Evolutionary conservation across 2,329 filamentous ascomycete species (phyloP), one percentile per base, ranked within the genome.

Genomic region (Fusarium coffeatum): DNA sequence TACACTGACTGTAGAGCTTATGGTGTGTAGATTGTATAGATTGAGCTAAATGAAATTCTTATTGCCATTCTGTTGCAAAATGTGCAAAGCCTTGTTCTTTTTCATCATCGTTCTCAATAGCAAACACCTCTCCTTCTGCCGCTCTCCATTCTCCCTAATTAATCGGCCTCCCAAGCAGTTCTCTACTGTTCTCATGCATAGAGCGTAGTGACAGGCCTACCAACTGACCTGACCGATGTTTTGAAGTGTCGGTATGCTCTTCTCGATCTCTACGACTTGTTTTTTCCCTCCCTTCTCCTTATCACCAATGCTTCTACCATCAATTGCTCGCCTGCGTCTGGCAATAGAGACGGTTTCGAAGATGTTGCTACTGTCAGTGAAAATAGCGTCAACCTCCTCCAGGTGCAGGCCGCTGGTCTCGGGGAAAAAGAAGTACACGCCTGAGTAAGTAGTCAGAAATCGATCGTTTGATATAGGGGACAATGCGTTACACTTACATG

Each of bases 361-460:
- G 1, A 59, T 41, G 6, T 56, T 56, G 4, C 3, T 40, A 4
- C 41, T 59, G 4, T 56, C 41, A 2, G 20, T 20, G 32, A 59
- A 59, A 20, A 59, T 59, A 18, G 18, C 50, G 18, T 59, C 57
- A 8, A 59, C 57, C 8, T 59, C 57, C 6, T 59, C 57, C 3
- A 59, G 13, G 3, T 59, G 50, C 10, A 8, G 57, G 0, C 57
- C 50, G 11, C 57, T 59, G 13, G 57, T 59, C 4, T 59, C 57
- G 7, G 50, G 57, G 20, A 59, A 59, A 13, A 59, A 55, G 13
- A 59, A 23, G 18, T 47, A 59, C 8, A 59, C 50, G 23, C 50
- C 50, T 55, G 5, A 2, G 6, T 25, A 12, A 18, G 12, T 8
- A 12, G 12, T 59, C 9, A 55, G 56, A n/a, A 3, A 8, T 55